These are phyloP conservation scores for Lecanicillium sp. DNA, from an alignment of 2,329 filamentous ascomycete species.

Conservation along the genomic window DNA sequence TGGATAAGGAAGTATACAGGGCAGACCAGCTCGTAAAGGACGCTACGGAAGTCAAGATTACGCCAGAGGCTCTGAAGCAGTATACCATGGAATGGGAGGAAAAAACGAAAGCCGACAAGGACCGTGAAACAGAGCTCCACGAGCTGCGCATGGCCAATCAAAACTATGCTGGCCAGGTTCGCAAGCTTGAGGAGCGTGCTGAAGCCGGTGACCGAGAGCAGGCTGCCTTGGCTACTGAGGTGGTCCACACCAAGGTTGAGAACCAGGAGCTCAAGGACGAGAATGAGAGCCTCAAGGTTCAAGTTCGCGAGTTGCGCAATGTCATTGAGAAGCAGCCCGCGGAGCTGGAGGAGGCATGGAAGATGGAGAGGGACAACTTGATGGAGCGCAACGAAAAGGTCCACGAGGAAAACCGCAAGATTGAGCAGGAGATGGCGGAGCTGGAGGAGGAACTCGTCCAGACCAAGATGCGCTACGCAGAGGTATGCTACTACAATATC, in stretches of 20 bases:
- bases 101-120: slow-evolving; percentile 72
- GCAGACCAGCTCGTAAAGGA: slow-evolving; percentile 91
- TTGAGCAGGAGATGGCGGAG: slow-evolving; percentile 85
- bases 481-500: slow-evolving; percentile 53
- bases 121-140: slow-evolving; percentile 75
- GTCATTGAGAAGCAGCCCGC: slow-evolving; percentile 86
- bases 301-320: slow-evolving; percentile 75
- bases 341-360: slow-evolving; percentile 76
- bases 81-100: slow-evolving; percentile 92
- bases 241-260: slow-evolving; percentile 87
- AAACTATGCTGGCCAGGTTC: slow-evolving; percentile 66
- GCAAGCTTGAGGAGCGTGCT: slow-evolving; percentile 77
- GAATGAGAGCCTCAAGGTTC: slow-evolving; percentile 79
- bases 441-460: slow-evolving; percentile 88
- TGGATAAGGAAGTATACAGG: slow-evolving; percentile 92
- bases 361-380: slow-evolving; percentile 80
- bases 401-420: slow-evolving; percentile 79
- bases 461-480: slow-evolving; percentile 91
- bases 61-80: slow-evolving; percentile 68
- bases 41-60: slow-evolving; percentile 80
- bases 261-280: slow-evolving; percentile 85
- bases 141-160: slow-evolving; percentile 59
- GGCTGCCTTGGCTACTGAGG: slow-evolving; percentile 79
- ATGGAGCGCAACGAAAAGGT: slow-evolving; percentile 91
- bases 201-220: slow-evolving; percentile 88